These are phyloP conservation scores for Eremomyces bilateralis DNA, from an alignment of 495 filamentous ascomycete species.

Conservation along the genomic window DNA sequence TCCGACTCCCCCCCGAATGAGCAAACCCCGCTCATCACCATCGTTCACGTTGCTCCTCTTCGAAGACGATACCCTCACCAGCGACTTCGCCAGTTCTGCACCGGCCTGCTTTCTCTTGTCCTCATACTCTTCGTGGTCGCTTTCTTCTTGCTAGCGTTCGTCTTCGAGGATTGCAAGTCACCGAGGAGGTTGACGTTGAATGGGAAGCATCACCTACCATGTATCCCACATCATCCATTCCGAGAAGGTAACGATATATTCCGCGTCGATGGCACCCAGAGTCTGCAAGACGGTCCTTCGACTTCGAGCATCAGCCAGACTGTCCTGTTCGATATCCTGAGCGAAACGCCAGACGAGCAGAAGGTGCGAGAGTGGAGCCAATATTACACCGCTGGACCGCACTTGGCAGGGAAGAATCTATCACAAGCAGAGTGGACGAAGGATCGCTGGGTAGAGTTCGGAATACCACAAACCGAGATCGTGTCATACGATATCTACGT, in stretches of 20 bases:
- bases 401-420: slow-evolving; percentile 75
- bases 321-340: slow-evolving; percentile 47
- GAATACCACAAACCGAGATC: slow-evolving; percentile 47
- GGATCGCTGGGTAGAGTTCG: slow-evolving; percentile 67
- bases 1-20: too few species aligned
- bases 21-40: slow-evolving; percentile 36
- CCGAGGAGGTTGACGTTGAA: slow-evolving; percentile 4
- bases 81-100: slow-evolving; percentile 50
- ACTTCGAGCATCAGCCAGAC: slow-evolving; percentile 34
- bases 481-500: slow-evolving; percentile 74
- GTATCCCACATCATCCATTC: slow-evolving; percentile 12
- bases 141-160: slow-evolving; percentile 37
- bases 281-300: slow-evolving; percentile 20
- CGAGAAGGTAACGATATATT: too few species aligned
- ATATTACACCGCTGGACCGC: slow-evolving; percentile 78
- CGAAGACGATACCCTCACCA: slow-evolving; percentile 48
- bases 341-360: slow-evolving; percentile 43
- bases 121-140: slow-evolving; percentile 34
- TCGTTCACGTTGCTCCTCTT: slow-evolving; percentile 27
- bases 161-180: slow-evolving; percentile 14
- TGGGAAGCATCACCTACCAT: slow-evolving; percentile 4
- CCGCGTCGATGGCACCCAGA: slow-evolving; percentile 13
- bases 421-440: slow-evolving; percentile 75
- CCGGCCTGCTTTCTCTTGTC: slow-evolving; percentile 32
- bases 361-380: slow-evolving; percentile 62